These are phyloP conservation scores for Lupinus albus DNA, from an alignment of 306 rosid species.

Conservation along the genomic window DNA sequence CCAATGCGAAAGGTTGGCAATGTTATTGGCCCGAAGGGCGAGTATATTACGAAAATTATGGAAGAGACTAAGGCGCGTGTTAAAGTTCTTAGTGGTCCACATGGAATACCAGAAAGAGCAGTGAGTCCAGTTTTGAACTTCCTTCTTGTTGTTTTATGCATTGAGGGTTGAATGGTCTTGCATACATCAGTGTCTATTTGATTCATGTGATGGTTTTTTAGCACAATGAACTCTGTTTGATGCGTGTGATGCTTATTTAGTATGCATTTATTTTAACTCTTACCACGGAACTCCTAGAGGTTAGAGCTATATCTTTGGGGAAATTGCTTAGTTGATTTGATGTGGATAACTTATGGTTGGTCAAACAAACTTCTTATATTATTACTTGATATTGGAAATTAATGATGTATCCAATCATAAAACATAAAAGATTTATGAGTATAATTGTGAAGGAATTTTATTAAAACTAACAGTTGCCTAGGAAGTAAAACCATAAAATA, in stretches of 20 bases:
- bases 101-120: slow-evolving; percentile 85
- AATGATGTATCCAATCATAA: slow-evolving; percentile 26
- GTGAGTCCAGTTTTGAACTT: slow-evolving; percentile 54
- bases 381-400: slow-evolving; percentile 29
- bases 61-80: slow-evolving; percentile 85
- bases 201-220: background rate
- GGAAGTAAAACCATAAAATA: slow-evolving; percentile 29
- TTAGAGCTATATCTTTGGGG: background rate
- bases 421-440: slow-evolving; percentile 8
- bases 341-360: slow-evolving; percentile 18
- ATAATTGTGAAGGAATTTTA: background rate
- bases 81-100: slow-evolving; percentile 86
- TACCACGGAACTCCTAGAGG: slow-evolving; percentile 8
- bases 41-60: slow-evolving; percentile 71
- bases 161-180: background rate
- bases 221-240: background rate
- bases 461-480: slow-evolving; percentile 1
- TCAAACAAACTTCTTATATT: slow-evolving; percentile 23
- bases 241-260: background rate
- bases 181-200: slow-evolving; percentile 5
- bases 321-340: no score
- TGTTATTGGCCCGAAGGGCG: slow-evolving; percentile 89
- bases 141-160: background rate
- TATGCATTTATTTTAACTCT: background rate
- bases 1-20: slow-evolving; percentile 82